Conservation (phyloP, 1,284 basidiomycete genomes). For the Heliocybe sulcata region DNA sequence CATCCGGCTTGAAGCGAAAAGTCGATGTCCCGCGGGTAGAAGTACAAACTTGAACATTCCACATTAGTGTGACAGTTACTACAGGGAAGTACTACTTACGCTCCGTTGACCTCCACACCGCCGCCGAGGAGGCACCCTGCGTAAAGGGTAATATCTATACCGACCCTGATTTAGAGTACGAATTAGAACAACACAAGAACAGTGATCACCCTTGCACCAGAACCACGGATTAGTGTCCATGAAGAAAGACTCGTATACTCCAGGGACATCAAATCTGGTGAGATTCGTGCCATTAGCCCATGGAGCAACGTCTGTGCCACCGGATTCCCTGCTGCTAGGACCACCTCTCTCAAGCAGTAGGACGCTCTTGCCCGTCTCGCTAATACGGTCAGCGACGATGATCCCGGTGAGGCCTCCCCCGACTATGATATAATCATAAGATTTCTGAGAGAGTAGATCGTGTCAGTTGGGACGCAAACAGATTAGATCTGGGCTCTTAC, state of each 20-base stretch:
- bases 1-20: constrained; percentile 46
- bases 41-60: constrained; percentile 44
- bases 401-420: constrained; percentile 47
- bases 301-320: constrained; percentile 47
- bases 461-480: too few species aligned
- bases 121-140: constrained; percentile 60
- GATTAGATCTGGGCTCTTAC: too few species aligned
- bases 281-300: constrained; percentile 41
- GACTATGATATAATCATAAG: constrained; percentile 59
- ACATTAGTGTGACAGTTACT: constrained; percentile 4
- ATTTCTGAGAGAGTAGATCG: too few species aligned
- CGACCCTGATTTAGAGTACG: too few species aligned
- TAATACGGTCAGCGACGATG: constrained; percentile 47
- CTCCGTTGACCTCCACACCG: constrained; percentile 57
- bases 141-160: constrained; percentile 48
- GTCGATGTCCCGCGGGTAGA: constrained; percentile 44
- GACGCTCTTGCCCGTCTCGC: constrained; percentile 56
- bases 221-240: constrained; percentile 44
- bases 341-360: constrained; percentile 56
- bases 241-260: constrained; percentile 60
- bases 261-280: constrained; percentile 60
- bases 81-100: constrained; percentile 28
- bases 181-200: neutral
- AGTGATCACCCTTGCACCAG: constrained; percentile 49
- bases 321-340: constrained; percentile 50